Conservation (phyloP, 2,329 filamentous ascomycete genomes). For the Exophiala xenobiotica region DNA sequence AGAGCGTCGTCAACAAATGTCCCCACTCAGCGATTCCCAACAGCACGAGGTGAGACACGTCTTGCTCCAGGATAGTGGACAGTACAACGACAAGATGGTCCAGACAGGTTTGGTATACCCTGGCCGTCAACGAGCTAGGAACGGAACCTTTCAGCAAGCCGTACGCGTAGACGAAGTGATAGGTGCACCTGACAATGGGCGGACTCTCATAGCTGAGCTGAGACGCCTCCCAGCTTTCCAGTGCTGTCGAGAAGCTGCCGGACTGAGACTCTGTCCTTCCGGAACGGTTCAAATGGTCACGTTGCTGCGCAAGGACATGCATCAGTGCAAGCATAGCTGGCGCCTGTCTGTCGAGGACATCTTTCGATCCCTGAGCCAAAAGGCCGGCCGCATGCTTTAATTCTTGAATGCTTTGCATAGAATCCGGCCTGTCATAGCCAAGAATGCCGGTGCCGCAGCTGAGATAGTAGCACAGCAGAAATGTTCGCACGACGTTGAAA, state of each 20-base stretch:
- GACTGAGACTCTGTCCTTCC: not conserved
- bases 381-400: conserved; percentile 8
- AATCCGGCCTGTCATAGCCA: conserved; percentile 18
- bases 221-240: conserved; percentile 2
- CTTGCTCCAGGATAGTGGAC: conserved; percentile 7
- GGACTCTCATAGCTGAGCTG: not conserved
- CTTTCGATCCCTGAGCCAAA: conserved; percentile 2
- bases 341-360: conserved; percentile 8
- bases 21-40: conserved; percentile 19
- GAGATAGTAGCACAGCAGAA: conserved; percentile 23
- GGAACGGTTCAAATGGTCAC: not conserved
- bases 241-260: not conserved
- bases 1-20: conserved; percentile 19
- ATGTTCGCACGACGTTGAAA: conserved; percentile 10
- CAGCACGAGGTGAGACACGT: conserved; percentile 6
- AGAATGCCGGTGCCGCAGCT: conserved; percentile 14
- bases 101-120: conserved; percentile 1
- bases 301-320: conserved; percentile 7
- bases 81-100: conserved; percentile 10
- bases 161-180: conserved; percentile 15
- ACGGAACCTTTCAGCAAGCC: conserved; percentile 9
- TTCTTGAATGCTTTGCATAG: conserved; percentile 16
- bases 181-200: conserved; percentile 5
- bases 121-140: not conserved
- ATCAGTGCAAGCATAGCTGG: conserved; percentile 11